phyloP scores from a whole-genome alignment of 306 rosid species.

The Dalbergia cultrata region DNA sequence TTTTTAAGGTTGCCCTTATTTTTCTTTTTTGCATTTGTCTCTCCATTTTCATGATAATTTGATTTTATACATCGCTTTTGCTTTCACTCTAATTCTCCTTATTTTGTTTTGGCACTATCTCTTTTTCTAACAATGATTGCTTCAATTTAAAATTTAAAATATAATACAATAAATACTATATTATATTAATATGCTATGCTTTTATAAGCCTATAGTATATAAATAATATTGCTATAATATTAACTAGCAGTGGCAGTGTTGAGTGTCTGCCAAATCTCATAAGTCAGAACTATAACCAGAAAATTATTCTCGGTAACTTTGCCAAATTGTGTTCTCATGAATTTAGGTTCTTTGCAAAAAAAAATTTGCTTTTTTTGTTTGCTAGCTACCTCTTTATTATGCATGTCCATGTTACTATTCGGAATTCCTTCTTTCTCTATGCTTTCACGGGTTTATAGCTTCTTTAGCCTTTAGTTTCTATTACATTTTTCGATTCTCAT shows the following conservation, averaged over 20 bases:
- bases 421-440: no score
- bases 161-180: neutral
- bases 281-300: neutral
- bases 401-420: no score
- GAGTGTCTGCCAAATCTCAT: neutral
- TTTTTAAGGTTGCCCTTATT: no score
- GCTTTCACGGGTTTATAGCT: no score
- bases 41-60: conserved; percentile 33
- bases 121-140: conserved; percentile 48
- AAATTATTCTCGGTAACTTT: conserved; percentile 24
- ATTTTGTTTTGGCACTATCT: conserved; percentile 54
- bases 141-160: no score
- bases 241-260: neutral
- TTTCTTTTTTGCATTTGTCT: no score
- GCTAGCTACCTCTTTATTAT: neutral
- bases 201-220: neutral
- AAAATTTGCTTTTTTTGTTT: no score
- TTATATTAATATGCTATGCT: neutral
- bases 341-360: conserved; percentile 41
- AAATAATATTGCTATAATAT: neutral
- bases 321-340: neutral
- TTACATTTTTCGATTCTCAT: neutral
- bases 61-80: conserved; percentile 49
- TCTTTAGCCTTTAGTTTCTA: neutral
- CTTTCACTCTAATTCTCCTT: conserved; percentile 28